A percentile compares a stretch with the other conserved stretches of the same genome.
Evolutionary conservation across 2,329 filamentous ascomycete genomes (phyloP).

Genomic region (Fonsecaea monophora): DNA sequence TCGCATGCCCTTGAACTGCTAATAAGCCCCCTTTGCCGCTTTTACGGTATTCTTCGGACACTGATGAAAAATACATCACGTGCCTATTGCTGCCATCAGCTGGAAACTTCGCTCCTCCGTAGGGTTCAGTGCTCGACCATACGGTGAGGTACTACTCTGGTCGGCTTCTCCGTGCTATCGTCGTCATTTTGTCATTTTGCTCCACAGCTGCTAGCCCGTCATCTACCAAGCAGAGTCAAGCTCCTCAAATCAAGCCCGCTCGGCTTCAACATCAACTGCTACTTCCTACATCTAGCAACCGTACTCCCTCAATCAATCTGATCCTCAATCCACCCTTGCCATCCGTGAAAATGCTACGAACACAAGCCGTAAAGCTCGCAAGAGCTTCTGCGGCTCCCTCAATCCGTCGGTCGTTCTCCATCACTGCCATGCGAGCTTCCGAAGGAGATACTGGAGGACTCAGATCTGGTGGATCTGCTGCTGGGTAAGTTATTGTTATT

Average conservation of each 20-base stretch:
- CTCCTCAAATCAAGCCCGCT: conserved; percentile 23
- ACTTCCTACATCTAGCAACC: conserved; percentile 11
- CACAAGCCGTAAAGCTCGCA: conserved; percentile 64
- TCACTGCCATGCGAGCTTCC: conserved; percentile 67
- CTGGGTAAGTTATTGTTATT: conserved; percentile 45
- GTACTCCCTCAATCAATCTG: conserved; percentile 8
- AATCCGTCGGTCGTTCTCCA: conserved; percentile 65
- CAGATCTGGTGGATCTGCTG: conserved; percentile 45
- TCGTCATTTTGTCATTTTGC: conserved; percentile 3
- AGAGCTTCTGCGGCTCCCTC: conserved; percentile 56
- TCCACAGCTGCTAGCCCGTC: background rate
- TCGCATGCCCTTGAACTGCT: background rate
- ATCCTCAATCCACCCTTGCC: background rate
- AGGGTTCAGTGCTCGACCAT: background rate
- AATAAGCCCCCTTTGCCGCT: background rate
- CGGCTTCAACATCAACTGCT: conserved; percentile 21
- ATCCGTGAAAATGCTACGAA: conserved; percentile 68
- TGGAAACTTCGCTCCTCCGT: conserved; percentile 1
- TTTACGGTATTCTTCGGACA: background rate
- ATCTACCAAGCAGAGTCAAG: conserved; percentile 18
- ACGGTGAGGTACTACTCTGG: background rate
- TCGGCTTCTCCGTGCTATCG: background rate
- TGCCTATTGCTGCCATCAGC: background rate
- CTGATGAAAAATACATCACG: background rate
- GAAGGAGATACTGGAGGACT: conserved; percentile 71